Base-by-base conservation (phyloP, 441 rosid species). In the Melastoma candidum region DNA sequence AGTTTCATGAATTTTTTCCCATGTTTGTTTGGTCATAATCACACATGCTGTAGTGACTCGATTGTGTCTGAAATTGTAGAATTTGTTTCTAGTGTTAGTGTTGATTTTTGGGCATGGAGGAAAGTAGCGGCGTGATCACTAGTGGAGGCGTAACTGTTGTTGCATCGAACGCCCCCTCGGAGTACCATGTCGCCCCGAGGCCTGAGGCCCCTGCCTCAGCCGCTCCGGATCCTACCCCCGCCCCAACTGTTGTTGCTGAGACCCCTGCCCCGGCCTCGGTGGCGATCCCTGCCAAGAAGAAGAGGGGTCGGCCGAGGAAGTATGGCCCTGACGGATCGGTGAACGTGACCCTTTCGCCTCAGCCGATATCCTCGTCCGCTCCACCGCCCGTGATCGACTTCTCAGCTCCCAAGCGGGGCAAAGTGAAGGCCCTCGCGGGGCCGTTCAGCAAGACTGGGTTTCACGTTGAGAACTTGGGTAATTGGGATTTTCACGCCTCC, bases 251-350 rank as follows among this genome's bases (percentile, higher is more conserved):
- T 69, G 39, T 65, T 62, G 2, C 64, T 67, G 7, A 29, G 83
- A 12, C 64, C 77, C 66, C 60, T 59, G 63, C 60, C 63, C 66
- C 61, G 8, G 48, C 64, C 27, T 79, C 74, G 46, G 48, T 71
- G 36, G 26, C 17, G 57, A 36, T 39, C 49, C 54, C 60, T 2
- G 81, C 74, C 53, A 90, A 85, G 88, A 90, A 90, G 80, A 85
- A 80, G 83, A 83, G 98, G 47, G 98, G 96, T 24, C 80, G 95
- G 57, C 96, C 98, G 17, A 77, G 98, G 77, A 90, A 90, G 69
- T 83, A 90, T 57, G 95, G 83, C 43, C 81, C 89, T 1, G 94
- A 85, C 53, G 98, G 90, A 47, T 46, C 81, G 2, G 62, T 69
- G 22, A 67, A 74, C 2, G 60, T 76, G 68, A 68, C 90, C 49